These are phyloP conservation scores for Naematelia aurantialba DNA, from an alignment of 768 basidiomycete genomes.

Conservation along the genomic window DNA sequence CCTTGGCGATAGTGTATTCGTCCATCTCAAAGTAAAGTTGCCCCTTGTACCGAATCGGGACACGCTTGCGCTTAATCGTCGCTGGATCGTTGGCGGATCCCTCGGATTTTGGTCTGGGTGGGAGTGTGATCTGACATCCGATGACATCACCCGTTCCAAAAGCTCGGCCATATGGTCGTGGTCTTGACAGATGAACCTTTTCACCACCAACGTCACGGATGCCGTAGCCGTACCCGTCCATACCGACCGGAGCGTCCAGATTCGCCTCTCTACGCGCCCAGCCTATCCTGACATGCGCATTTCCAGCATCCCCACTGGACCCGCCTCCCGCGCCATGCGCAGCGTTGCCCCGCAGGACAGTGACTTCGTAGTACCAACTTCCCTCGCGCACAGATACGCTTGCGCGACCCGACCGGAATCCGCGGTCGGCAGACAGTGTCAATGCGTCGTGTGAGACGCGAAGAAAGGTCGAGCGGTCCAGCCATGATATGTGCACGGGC, in stretches of 20 bases:
- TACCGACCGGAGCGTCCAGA: constrained; percentile 85
- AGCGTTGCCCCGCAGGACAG: constrained; percentile 59
- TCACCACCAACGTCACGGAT: constrained; percentile 89
- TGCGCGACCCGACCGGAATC: constrained; percentile 82
- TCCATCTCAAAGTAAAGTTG: constrained; percentile 93
- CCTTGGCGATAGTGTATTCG: constrained; percentile 82
- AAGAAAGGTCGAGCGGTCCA: constrained; percentile 46
- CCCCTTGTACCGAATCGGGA: constrained; percentile 92
- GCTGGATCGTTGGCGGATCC: not conserved
- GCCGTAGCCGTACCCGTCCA: constrained; percentile 91
- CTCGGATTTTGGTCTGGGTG: constrained; percentile 51
- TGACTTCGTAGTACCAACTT: constrained; percentile 90
- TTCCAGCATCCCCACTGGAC: constrained; percentile 38
- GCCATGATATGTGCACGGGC: constrained; percentile 44
- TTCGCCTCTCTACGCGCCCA: constrained; percentile 89
- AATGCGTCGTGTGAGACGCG: constrained; percentile 36
- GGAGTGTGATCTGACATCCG: constrained; percentile 89
- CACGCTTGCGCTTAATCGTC: constrained; percentile 72
- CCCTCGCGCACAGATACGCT: constrained; percentile 88
- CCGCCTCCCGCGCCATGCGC: constrained; percentile 56
- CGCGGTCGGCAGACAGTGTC: constrained; percentile 65
- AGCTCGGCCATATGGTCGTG: constrained; percentile 66
- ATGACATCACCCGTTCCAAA: constrained; percentile 82
- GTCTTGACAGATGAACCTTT: constrained; percentile 78
- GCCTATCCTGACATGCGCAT: constrained; percentile 78